Percentiles rank a stretch among this genome's conserved stretches.
Conservation (phyloP, 2,329 filamentous ascomycete species). For the Ophiostoma sp. region DNA sequence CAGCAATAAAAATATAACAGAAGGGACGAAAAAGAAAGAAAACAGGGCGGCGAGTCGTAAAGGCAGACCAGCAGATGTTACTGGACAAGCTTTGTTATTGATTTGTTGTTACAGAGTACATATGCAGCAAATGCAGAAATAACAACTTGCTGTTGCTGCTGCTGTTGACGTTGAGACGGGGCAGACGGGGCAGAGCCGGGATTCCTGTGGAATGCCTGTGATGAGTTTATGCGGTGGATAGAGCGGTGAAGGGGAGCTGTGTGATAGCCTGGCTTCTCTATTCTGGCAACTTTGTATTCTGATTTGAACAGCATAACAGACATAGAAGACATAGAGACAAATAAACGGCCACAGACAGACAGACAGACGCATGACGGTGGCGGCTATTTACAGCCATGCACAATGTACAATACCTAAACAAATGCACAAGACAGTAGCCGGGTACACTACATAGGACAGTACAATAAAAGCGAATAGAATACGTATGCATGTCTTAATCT, state of each 20-base stretch:
- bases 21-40: background rate
- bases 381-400: background rate
- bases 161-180: background rate
- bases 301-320: background rate
- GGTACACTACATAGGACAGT: too few species aligned
- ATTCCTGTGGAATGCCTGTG: background rate
- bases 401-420: too few species aligned
- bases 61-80: background rate
- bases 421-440: too few species aligned
- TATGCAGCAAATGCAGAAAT: background rate
- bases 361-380: background rate
- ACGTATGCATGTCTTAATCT: background rate
- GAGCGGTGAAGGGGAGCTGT: background rate
- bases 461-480: too few species aligned
- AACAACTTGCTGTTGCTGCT: background rate
- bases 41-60: background rate
- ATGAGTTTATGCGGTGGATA: background rate
- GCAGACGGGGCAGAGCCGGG: background rate
- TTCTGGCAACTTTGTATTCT: too few species aligned
- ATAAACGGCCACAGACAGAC: background rate
- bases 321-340: background rate
- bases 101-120: background rate
- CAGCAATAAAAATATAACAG: background rate
- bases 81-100: background rate
- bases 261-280: too few species aligned